Evolutionary conservation across 2,329 filamentous ascomycete genomes (phyloP), one percentile per base, ranked within the genome.

Genomic region (Zarea fungicola): DNA sequence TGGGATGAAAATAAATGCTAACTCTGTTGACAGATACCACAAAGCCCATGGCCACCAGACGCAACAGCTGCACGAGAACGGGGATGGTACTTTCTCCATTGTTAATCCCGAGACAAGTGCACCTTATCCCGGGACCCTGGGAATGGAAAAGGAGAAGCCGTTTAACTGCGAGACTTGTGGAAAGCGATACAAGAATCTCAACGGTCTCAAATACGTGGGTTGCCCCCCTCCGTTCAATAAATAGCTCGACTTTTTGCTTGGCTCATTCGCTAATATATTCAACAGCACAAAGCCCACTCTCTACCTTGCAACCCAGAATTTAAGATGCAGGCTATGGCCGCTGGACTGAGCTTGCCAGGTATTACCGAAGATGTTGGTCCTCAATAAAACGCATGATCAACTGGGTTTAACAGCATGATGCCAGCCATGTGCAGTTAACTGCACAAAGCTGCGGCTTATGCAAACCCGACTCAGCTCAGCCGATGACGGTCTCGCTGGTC

Each of bases 91-190:
- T 2, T 97, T 96, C 65, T 97, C 92, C 0, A 99, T 99, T 57
- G 92, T 99, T 44, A 95, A 99, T 60, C 93, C 93, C 0, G 88
- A 96, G 62, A 97, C 93, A 0, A 93, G 88, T 23, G 81, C 89
- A 1, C 93, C 93, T 0, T 99, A 97, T 56, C 93, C 93, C 0
- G 93, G 93, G 26, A 97, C 93, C 1, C 75, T 96, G 29, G 93
- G 93, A n/a, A 99, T 99, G 93, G 93, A 99, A 71, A 99, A 97
- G 67, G 92, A 97, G 73, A 99, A 99, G 74, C 93, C 93, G 3
- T 97, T 97, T 66, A 91, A 91, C 63, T 99, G 93, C 67, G 91
- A 97, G 56, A 86, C 90, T 10, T 99, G 93, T 64, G 91, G 92
- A 60, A 99, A 99, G 75, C 87, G 93, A 45, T 99, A 99, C 73